Percentiles rank a stretch among this genome's conserved stretches.
phyloP scores from a whole-genome alignment of 176 grass and related monocot species.

The maize (Zea mays) region DNA sequence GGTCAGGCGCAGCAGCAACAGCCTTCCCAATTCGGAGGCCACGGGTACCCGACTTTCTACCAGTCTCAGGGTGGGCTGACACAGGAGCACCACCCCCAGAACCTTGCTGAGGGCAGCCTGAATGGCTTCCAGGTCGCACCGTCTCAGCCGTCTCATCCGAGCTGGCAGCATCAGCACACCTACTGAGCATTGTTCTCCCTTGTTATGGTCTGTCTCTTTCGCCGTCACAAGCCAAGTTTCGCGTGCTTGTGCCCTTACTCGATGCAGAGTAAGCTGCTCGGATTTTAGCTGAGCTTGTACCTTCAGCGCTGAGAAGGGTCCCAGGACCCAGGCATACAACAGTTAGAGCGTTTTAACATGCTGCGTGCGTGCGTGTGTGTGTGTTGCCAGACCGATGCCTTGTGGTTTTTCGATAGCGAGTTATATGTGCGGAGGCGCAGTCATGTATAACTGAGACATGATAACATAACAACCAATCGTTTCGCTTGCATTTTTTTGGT shows the following conservation, averaged over 20 bases:
- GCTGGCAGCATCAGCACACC: slow-evolving; percentile 72
- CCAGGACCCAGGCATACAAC: slow-evolving; percentile 23
- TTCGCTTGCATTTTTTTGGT: background rate
- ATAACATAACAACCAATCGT: slow-evolving; percentile 41
- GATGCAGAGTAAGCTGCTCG: slow-evolving; percentile 41
- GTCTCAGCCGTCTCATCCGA: slow-evolving; percentile 65
- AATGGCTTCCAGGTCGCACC: slow-evolving; percentile 53
- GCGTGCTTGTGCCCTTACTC: slow-evolving; percentile 13
- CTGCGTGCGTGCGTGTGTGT: background rate
- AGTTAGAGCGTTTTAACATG: slow-evolving; percentile 51
- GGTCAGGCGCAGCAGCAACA: slow-evolving; percentile 71
- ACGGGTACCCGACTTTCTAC: slow-evolving; percentile 74
- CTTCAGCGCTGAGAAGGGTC: slow-evolving; percentile 39
- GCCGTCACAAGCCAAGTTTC: slow-evolving; percentile 21
- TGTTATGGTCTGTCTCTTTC: slow-evolving; percentile 17
- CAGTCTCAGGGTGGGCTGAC: slow-evolving; percentile 48
- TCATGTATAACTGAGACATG: slow-evolving; percentile 46
- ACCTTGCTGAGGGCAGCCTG: slow-evolving; percentile 58
- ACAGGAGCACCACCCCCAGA: slow-evolving; percentile 70
- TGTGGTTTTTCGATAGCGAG: slow-evolving; percentile 41
- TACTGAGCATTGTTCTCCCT: slow-evolving; percentile 54
- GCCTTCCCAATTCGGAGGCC: slow-evolving; percentile 64
- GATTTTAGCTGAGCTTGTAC: slow-evolving; percentile 46
- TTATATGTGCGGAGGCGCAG: slow-evolving; percentile 35
- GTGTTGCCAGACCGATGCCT: slow-evolving; percentile 30